Evolutionary conservation across 139 green algal species (phyloP).

Genomic region (Asterochloris sp.): DNA sequence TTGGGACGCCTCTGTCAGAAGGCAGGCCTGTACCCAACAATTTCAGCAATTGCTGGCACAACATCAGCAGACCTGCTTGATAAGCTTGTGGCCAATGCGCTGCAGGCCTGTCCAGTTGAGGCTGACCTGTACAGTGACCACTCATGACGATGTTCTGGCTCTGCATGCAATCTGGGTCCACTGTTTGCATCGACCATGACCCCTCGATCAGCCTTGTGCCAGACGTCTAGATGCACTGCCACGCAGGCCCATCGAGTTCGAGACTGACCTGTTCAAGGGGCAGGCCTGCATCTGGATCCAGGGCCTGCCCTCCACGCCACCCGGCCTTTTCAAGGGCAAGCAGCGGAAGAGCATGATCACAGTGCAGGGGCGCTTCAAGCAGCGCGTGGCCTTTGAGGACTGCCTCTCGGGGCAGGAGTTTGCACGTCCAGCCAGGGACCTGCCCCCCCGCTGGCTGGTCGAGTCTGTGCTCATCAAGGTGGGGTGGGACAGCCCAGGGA

Average conservation of each 20-base stretch:
- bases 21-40: too few species aligned
- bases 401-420: conserved; percentile 57
- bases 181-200: neutral
- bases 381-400: conserved; percentile 31
- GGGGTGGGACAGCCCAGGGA: neutral
- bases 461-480: conserved; percentile 45
- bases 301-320: conserved; percentile 26
- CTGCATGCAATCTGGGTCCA: too few species aligned
- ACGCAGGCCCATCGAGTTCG: conserved; percentile 35
- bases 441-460: conserved; percentile 58
- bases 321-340: conserved; percentile 36
- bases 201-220: neutral
- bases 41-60: too few species aligned
- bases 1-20: too few species aligned
- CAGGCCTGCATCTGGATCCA: conserved; percentile 31
- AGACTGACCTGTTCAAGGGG: conserved; percentile 47
- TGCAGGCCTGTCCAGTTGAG: too few species aligned
- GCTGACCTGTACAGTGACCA: too few species aligned
- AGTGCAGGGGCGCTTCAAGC: conserved; percentile 54
- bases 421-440: conserved; percentile 24
- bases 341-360: conserved; percentile 32
- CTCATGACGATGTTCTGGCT: too few species aligned
- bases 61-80: too few species aligned
- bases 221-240: neutral
- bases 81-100: too few species aligned